Base-by-base conservation (phyloP, 495 filamentous ascomycete genomes). In the Pyronema omphalodes region DNA sequence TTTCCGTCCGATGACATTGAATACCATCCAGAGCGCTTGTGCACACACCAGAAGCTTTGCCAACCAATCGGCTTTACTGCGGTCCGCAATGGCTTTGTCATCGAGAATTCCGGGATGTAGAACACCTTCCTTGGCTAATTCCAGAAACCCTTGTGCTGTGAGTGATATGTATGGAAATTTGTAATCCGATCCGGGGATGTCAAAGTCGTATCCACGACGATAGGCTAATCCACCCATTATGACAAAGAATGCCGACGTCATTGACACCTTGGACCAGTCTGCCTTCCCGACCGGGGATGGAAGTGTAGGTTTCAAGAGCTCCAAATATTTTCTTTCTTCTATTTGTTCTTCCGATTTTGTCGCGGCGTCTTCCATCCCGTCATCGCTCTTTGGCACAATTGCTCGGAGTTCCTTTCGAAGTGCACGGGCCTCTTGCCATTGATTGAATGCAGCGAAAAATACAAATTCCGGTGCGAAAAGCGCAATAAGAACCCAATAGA, bases 1-100 rank as follows among this genome's bases (percentile, higher is more conserved):
- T 7, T 59, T 37, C 11, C 71, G 36, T 7, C 4, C 54, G 12
- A 56, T 18, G 40, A 18, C 14, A 19, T 52, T 46, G 1, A 46
- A 5, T 15, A 56, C 12, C 11, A 52, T 11, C 47, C 54, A 52
- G 11, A 7, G 9, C 1, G 36, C 41, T 35, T 56, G 54, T 0
- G n/a, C 11, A 37, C 46, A 51, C 1, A 46, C 48, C 7, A 56
- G 1, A 3, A 45, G 2, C 23, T 56, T 56, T 44, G 39, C 54
- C 5, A 56, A 34, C 11, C 9, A 11, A 18, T 36, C 29, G 0
- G 39, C 19, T 36, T 56, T 56, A 7, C 54, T 43, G 35, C 52
- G 51, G 46, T 56, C 54, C 4, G 39, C 14, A 14, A 56, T 45
- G 6, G 45, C 53, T 11, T 23, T 11, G 19, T 23, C 9, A 18